Evolutionary conservation across 148 eudicot species (phyloP).

Genomic region (Rhododendron henanense): DNA sequence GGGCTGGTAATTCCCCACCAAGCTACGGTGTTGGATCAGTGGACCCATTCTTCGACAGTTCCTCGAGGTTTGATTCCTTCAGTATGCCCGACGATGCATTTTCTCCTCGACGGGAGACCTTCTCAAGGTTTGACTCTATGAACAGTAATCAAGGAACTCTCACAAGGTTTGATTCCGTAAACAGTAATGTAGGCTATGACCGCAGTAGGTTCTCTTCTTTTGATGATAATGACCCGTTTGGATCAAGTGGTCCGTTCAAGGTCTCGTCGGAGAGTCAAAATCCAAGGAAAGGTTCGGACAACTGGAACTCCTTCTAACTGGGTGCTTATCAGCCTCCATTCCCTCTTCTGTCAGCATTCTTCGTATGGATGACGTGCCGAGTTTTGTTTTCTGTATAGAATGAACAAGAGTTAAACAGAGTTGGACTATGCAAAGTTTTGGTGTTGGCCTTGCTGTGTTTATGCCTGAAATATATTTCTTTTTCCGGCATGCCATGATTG

Average conservation of each 20-base stretch:
- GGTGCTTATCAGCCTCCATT: conserved; percentile 3
- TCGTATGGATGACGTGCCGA: background rate
- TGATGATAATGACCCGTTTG: conserved; percentile 86
- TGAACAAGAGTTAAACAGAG: background rate
- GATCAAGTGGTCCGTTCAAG: conserved; percentile 84
- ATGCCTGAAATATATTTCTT: background rate
- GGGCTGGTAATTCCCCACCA: conserved; percentile 65
- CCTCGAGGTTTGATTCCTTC: conserved; percentile 56
- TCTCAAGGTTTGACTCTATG: conserved; percentile 59
- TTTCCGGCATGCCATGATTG: background rate
- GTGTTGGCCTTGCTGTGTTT: conserved; percentile 1
- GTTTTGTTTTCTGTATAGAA: conserved; percentile 9
- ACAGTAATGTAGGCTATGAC: conserved; percentile 55
- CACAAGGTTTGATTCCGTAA: conserved; percentile 48
- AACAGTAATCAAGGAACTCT: conserved; percentile 54
- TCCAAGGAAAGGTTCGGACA: conserved; percentile 61
- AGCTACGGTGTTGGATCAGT: conserved; percentile 55
- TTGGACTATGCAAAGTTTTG: background rate
- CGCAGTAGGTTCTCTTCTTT: conserved; percentile 64
- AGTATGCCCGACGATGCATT: conserved; percentile 14
- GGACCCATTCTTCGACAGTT: conserved; percentile 62
- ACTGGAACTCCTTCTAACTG: conserved; percentile 69
- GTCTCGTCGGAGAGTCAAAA: conserved; percentile 60
- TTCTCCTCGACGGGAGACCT: conserved; percentile 44
- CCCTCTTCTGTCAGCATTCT: background rate